Evolutionary conservation across 257 asterid species (phyloP).

Genomic region (Solanum medicagineum): DNA sequence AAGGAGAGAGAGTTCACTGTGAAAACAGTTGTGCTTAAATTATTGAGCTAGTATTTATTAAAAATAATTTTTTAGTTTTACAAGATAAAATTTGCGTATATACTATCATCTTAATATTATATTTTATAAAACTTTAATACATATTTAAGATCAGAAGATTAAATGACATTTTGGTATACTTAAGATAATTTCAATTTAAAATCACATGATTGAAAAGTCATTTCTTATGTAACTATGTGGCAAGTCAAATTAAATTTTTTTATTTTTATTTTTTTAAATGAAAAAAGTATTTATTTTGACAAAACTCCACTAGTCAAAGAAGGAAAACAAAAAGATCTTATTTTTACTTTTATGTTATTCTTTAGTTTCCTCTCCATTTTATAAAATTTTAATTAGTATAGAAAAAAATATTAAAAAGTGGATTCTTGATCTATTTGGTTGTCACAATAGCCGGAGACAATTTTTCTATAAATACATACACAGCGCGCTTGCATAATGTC

Average conservation of each 20-base stretch:
- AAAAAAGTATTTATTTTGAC: too few relatives aligned
- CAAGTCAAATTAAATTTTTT: too few relatives aligned
- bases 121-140: too few relatives aligned
- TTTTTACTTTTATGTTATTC: neutral
- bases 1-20: neutral
- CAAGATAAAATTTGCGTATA: too few relatives aligned
- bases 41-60: neutral
- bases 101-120: neutral
- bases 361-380: neutral
- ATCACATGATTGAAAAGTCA: too few relatives aligned
- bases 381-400: neutral
- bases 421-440: conserved; percentile 18
- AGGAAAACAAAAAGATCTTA: neutral
- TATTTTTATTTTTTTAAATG: too few relatives aligned
- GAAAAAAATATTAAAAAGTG: conserved; percentile 6
- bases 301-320: neutral
- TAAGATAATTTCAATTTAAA: too few relatives aligned
- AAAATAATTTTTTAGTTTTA: rapidly evolving
- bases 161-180: too few relatives aligned
- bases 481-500: neutral
- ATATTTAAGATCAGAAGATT: too few relatives aligned
- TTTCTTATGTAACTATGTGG: too few relatives aligned
- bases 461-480: neutral
- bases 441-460: neutral
- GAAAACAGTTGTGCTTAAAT: neutral